Conservation (phyloP, 2,329 filamentous ascomycete genomes). For the Aspergillus tamarii region DNA sequence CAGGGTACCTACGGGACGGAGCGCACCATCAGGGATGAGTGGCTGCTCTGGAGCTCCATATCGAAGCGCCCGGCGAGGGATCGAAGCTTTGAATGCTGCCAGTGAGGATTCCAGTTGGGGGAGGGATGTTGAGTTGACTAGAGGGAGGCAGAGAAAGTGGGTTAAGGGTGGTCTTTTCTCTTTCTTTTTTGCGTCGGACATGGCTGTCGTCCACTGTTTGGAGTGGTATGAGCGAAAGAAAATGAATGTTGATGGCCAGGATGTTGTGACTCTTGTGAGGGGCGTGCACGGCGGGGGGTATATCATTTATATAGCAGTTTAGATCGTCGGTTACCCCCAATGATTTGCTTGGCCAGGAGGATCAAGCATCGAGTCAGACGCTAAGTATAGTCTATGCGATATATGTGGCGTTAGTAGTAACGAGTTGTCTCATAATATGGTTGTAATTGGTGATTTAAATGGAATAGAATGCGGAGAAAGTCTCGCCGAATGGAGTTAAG, state of each 20-base stretch:
- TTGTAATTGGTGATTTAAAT: background rate
- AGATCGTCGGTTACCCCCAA: background rate
- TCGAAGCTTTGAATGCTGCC: slow-evolving; percentile 62
- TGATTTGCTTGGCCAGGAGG: background rate
- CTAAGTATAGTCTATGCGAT: too few relatives aligned
- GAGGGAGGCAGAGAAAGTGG: slow-evolving; percentile 56
- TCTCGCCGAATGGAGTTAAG: slow-evolving; percentile 3
- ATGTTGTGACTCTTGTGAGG: slow-evolving; percentile 1
- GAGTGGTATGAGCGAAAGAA: slow-evolving; percentile 10
- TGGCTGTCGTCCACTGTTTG: slow-evolving; percentile 5
- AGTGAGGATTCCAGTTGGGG: slow-evolving; percentile 68
- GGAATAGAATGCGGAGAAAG: background rate
- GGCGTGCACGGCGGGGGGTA: background rate
- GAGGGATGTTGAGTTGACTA: slow-evolving; percentile 64
- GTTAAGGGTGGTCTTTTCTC: slow-evolving; percentile 42
- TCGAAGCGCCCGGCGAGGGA: slow-evolving; percentile 34
- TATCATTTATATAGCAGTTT: slow-evolving; percentile 6
- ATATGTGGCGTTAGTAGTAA: too few relatives aligned
- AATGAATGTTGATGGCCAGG: background rate
- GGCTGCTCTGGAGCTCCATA: slow-evolving; percentile 15
- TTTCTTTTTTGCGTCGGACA: slow-evolving; percentile 13
- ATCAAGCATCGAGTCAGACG: background rate
- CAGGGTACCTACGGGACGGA: slow-evolving; percentile 77
- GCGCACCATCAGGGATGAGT: slow-evolving; percentile 65
- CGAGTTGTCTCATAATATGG: too few relatives aligned